Conservation (phyloP, 192 early-diverging fungal genomes). For the Allomyces macrogynus region DNA sequence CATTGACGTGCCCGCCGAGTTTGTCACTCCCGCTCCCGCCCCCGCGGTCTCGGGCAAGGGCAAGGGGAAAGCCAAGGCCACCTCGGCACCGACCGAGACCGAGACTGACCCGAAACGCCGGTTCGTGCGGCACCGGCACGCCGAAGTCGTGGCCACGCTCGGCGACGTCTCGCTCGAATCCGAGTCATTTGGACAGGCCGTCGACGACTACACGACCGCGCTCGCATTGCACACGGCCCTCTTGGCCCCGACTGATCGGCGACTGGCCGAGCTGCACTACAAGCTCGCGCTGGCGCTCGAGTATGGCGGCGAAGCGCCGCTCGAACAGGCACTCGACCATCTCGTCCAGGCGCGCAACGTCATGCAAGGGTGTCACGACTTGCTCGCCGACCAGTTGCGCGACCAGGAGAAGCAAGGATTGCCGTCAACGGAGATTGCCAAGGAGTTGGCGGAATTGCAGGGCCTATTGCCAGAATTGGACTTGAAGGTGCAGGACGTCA, state of each 20-base stretch:
- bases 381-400: conserved; percentile 1
- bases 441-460: conserved; percentile 12
- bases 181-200: conserved; percentile 15
- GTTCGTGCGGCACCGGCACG: conserved; percentile 6
- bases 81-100: not conserved
- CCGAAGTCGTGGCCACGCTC: conserved; percentile 15
- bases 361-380: too few relatives aligned
- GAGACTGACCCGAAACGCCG: conserved; percentile 1
- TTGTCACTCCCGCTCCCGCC: not conserved
- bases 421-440: not conserved
- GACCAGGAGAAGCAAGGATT: too few relatives aligned
- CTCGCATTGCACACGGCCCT: conserved; percentile 9
- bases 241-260: conserved; percentile 8
- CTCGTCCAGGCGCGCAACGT: conserved; percentile 1
- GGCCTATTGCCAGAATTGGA: conserved; percentile 11
- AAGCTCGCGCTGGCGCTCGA: conserved; percentile 21
- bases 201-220: conserved; percentile 11
- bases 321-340: conserved; percentile 12
- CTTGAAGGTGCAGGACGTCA: conserved; percentile 8
- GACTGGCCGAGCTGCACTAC: conserved; percentile 18
- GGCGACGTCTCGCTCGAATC: conserved; percentile 22
- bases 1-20: not conserved
- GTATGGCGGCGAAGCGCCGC: conserved; percentile 7
- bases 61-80: not conserved
- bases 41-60: not conserved